Evolutionary conservation across 352 stramenopile species (phyloP), one percentile per base, ranked within the genome.

Genomic region (Plasmopara viticola): DNA sequence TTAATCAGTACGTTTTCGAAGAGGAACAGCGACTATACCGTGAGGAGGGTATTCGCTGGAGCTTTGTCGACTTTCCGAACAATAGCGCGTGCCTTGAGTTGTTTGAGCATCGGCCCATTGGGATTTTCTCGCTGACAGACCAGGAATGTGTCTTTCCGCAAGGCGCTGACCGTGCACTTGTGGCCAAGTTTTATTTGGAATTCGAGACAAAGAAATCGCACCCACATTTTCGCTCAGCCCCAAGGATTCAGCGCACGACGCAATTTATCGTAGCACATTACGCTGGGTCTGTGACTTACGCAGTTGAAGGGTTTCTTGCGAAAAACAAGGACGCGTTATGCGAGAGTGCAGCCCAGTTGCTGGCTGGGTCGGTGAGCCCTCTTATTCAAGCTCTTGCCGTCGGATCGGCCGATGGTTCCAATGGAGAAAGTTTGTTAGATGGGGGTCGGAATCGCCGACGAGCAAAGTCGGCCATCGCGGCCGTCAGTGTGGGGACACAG

Each of bases 1-100:
- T 95, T 64, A 95, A 94, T 48, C 62, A 81, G 65, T 91, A 92
- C 56, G 87, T 97, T 30, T 97, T 99, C 44, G 94, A 96, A 43
- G 66, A 95, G 8, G 84, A 95, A 59, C 82, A 95, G 56, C 62
- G 71, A 25, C 51, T 92, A 44, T 90, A 94, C 60, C 56, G 66
- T 10, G 66, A 79, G 6, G 86, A 96, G 46, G 78, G 68, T 7
- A 94, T 96, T 41, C 54, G 57, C 30, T 90, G 76, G 70, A 66
- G 55, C 20, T 83, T 87, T 25, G 77, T 94, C 25, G 78, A 87
- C 35, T 93, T 90, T 42, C 80, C 82, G 1, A 82, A 90, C 61
- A 95, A 95, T 64, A 51, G 59, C 2, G 64, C 66, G 33, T 94
- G 84, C 33, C 68, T 95, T 9, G 74, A 87, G 48, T 56, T 95